These are phyloP conservation scores for Macadamia tetraphylla DNA, from an alignment of 164 flowering plant genomes.

Conservation along the genomic window DNA sequence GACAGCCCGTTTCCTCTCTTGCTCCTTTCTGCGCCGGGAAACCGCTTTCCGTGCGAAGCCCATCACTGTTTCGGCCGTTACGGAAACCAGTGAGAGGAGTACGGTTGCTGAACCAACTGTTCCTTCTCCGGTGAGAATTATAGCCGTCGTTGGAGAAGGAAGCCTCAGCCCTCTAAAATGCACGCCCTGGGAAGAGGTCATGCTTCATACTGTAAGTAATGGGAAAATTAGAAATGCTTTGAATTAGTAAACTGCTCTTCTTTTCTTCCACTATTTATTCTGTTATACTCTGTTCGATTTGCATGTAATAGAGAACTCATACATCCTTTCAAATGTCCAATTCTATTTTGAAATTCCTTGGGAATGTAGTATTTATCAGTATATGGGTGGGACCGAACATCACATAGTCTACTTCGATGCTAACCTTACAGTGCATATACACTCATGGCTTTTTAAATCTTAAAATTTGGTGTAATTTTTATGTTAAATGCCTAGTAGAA, in stretches of 20 bases:
- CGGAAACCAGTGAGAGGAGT: constrained; percentile 17
- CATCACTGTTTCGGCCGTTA: constrained; percentile 19
- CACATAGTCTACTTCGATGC: too few species aligned
- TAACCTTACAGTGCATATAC: too few species aligned
- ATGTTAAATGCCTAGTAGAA: too few species aligned
- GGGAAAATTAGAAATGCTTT: neutral
- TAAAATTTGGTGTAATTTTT: too few species aligned
- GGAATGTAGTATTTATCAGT: too few species aligned
- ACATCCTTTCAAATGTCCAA: too few species aligned
- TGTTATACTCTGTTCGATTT: neutral
- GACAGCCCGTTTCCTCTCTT: neutral
- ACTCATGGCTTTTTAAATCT: too few species aligned
- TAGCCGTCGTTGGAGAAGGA: constrained; percentile 68
- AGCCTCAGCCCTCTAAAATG: constrained; percentile 62
- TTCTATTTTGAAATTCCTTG: too few species aligned
- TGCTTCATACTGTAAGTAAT: constrained; percentile 79
- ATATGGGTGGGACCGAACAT: too few species aligned
- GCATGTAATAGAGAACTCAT: neutral
- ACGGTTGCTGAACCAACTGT: constrained; percentile 6
- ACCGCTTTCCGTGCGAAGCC: neutral
- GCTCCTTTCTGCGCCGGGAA: constrained; percentile 12
- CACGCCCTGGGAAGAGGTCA: constrained; percentile 78
- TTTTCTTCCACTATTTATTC: neutral
- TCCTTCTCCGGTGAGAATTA: constrained; percentile 47
- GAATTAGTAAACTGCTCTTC: neutral